Evolutionary conservation across 2,329 filamentous ascomycete species (phyloP).

Genomic region (Pseudogymnoascus sp.): DNA sequence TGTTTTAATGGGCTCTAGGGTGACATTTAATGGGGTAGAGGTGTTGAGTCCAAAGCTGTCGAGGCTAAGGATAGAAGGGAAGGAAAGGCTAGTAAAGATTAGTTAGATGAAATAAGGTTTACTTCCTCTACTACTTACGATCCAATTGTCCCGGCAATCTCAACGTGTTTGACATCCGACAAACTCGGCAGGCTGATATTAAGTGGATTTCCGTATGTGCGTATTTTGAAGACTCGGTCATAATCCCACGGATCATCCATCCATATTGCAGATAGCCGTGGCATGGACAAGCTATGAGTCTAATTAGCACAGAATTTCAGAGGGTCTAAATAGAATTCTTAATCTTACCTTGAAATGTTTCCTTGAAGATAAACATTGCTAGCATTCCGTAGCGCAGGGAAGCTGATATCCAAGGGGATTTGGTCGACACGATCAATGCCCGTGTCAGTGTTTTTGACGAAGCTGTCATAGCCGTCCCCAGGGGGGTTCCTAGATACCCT

Average conservation of each 20-base stretch:
- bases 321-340: too few species aligned
- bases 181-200: not conserved
- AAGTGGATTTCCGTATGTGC: not conserved
- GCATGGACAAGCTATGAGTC: not conserved
- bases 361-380: not conserved
- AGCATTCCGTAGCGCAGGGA: not conserved
- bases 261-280: not conserved
- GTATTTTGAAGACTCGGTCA: too few species aligned
- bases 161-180: constrained; percentile 11
- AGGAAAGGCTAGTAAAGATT: not conserved
- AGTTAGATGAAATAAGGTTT: not conserved
- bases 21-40: not conserved
- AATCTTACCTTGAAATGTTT: not conserved
- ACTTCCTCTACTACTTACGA: not conserved
- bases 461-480: too few species aligned
- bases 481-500: not conserved
- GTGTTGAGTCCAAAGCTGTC: not conserved
- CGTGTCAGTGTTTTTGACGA: too few species aligned
- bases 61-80: not conserved
- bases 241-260: not conserved
- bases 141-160: not conserved
- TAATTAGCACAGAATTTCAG: not conserved
- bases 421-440: not conserved
- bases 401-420: not conserved
- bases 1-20: not conserved